Conservation (phyloP, 495 filamentous ascomycete genomes). For the Hypoxylon trugodes region DNA sequence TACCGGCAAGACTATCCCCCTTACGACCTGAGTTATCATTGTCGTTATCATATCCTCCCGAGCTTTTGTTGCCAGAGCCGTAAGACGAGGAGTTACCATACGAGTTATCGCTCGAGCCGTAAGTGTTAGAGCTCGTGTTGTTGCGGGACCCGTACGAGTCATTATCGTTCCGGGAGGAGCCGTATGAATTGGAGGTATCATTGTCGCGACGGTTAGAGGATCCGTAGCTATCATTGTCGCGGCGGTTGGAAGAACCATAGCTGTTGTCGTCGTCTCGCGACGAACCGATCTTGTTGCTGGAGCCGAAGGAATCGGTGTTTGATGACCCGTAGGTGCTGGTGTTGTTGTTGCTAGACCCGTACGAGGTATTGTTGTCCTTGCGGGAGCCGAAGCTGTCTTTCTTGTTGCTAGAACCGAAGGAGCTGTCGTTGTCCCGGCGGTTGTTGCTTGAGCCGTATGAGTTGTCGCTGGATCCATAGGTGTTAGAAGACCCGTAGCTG, state of each 20-base stretch:
- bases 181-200: conserved; percentile 1
- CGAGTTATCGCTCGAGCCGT: conserved; percentile 15
- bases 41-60: conserved; percentile 7
- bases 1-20: conserved; percentile 26
- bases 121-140: conserved; percentile 10
- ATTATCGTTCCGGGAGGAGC: conserved; percentile 5
- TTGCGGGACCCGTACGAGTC: conserved; percentile 35
- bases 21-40: conserved; percentile 15
- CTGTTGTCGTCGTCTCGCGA: conserved; percentile 25
- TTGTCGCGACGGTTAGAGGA: conserved; percentile 17
- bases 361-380: conserved; percentile 32
- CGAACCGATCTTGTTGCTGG: conserved; percentile 36
- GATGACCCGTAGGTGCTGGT: conserved; percentile 17
- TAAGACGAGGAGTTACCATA: conserved; percentile 9
- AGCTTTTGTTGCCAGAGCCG: not conserved
- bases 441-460: conserved; percentile 17
- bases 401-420: conserved; percentile 13
- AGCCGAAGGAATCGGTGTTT: conserved; percentile 28
- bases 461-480: conserved; percentile 1
- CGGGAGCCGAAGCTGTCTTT: conserved; percentile 9
- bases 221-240: conserved; percentile 18
- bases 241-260: conserved; percentile 38
- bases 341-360: conserved; percentile 8
- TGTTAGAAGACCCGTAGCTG: conserved; percentile 38
- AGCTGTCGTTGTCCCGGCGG: conserved; percentile 22